phyloP scores from a whole-genome alignment of 352 stramenopile genomes.

The Phytophthora pinifolia region DNA sequence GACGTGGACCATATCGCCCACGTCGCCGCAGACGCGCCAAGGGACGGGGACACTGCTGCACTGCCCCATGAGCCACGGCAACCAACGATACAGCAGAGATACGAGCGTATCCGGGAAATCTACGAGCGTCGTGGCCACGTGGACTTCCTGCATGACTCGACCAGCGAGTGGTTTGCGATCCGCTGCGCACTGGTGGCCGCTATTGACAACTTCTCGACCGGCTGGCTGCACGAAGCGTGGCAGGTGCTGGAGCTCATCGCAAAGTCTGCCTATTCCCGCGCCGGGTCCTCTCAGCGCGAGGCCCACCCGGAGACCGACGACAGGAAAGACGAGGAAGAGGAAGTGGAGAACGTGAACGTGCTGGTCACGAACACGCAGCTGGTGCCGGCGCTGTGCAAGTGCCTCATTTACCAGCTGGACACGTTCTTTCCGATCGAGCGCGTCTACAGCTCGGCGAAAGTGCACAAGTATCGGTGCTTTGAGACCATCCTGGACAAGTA shows the following conservation, averaged over 20 bases:
- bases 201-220: slow-evolving; percentile 73
- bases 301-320: slow-evolving; percentile 1
- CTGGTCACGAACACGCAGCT: slow-evolving; percentile 85
- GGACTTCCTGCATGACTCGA: slow-evolving; percentile 65
- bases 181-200: slow-evolving; percentile 61
- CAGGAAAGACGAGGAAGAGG: slow-evolving; percentile 24
- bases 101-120: slow-evolving; percentile 73
- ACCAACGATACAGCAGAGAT: slow-evolving; percentile 35
- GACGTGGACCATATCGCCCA: slow-evolving; percentile 71
- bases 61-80: background rate
- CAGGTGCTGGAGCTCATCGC: slow-evolving; percentile 61
- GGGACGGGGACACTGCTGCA: background rate
- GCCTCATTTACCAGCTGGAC: slow-evolving; percentile 80
- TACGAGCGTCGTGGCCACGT: slow-evolving; percentile 66
- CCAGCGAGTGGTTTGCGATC: slow-evolving; percentile 72
- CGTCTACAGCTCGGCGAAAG: slow-evolving; percentile 76
- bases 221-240: slow-evolving; percentile 62
- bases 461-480: slow-evolving; percentile 81
- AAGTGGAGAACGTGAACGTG: slow-evolving; percentile 68
- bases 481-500: slow-evolving; percentile 72
- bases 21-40: slow-evolving; percentile 7
- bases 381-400: slow-evolving; percentile 81
- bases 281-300: background rate
- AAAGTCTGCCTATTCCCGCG: slow-evolving; percentile 2
- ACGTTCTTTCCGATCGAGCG: slow-evolving; percentile 72